These are phyloP conservation scores for Dactylonectria macrodidyma DNA, from an alignment of 2,329 filamentous ascomycete species.

Conservation along the genomic window DNA sequence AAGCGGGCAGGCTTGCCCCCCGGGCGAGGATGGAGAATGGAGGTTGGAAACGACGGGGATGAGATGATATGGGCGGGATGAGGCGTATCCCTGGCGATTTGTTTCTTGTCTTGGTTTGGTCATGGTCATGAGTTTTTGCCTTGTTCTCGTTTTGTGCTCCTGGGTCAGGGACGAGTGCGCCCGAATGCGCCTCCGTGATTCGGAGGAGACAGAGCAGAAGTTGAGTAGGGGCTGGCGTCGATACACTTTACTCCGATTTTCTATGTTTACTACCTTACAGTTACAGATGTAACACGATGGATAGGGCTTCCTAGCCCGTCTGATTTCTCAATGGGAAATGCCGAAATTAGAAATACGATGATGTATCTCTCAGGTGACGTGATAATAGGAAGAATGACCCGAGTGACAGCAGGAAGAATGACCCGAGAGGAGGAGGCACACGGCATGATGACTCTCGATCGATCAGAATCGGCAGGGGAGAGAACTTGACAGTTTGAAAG, in stretches of 20 bases:
- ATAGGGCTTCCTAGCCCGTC: not conserved
- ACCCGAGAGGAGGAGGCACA: slow-evolving; percentile 12
- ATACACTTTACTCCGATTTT: slow-evolving; percentile 4
- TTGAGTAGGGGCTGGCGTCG: not conserved
- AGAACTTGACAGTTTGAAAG: not conserved
- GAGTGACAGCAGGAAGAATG: slow-evolving; percentile 18
- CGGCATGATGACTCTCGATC: slow-evolving; percentile 20
- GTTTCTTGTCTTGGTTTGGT: slow-evolving; percentile 27
- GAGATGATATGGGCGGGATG: slow-evolving; percentile 3
- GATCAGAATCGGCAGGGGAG: slow-evolving; percentile 6
- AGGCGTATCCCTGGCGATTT: slow-evolving; percentile 17
- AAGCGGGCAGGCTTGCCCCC: slow-evolving; percentile 13
- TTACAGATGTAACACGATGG: slow-evolving; percentile 22
- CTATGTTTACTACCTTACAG: slow-evolving; percentile 10
- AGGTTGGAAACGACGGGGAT: not conserved
- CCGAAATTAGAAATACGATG: slow-evolving; percentile 19
- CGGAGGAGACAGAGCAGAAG: slow-evolving; percentile 14
- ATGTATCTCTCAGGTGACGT: not conserved
- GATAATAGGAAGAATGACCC: not conserved
- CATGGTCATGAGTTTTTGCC: not conserved
- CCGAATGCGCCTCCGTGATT: slow-evolving; percentile 16
- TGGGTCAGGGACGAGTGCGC: slow-evolving; percentile 1
- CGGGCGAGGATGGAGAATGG: slow-evolving; percentile 12
- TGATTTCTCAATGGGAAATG: not conserved
- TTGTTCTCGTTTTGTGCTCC: slow-evolving; percentile 9